Evolutionary conservation across 2,329 filamentous ascomycete species (phyloP), one percentile per base, ranked within the genome.

Genomic region (Teratosphaeria destructans): DNA sequence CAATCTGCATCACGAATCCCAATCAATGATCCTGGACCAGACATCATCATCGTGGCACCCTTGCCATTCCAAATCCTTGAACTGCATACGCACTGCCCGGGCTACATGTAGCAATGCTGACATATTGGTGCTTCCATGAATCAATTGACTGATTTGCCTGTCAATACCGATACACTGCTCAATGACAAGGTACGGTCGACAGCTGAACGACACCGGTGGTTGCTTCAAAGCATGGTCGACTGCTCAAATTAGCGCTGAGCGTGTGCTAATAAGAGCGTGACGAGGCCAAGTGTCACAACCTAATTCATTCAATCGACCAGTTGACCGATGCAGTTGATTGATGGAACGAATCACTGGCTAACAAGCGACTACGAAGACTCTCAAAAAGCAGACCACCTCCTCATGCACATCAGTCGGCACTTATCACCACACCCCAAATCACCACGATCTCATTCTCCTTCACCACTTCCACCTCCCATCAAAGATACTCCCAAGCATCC

Each of bases 401-500:
- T 43, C 16, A 14, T 39, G 35, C 35, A 39, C 8, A 14, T 10
- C 35, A 16, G 35, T 39, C 35, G 16, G 35, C 35, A 39, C 8
- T 14, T 39, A 14, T 10, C 35, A 6, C 16, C 35, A 39, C 16
- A 39, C 8, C 35, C 16, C 11, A 10, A 10, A 39, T 39, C 35
- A 39, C 11, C 35, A 23, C 23, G 23, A 23, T 23, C 37, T 43
- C 37, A 43, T 5, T 12, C 29, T 7, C 4, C 29, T 32, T 32
- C 5, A 5, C 29, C 29, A 32, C 7, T 32, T 32, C 29, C 29
- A 32, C n/a, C 6, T 49, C 19, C n/a, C 19, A 57, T 61, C 61
- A 69, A 39, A 59, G 63, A 58, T 69, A 69, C 66, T 68, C 59
- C 67, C 67, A 69, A 35, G 66, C 66, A 56, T 57, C 60, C 0